A percentile compares a stretch with the other conserved stretches of the same genome.
phyloP scores from a whole-genome alignment of 2,329 filamentous ascomycete species.

The Apiospora koreana region DNA sequence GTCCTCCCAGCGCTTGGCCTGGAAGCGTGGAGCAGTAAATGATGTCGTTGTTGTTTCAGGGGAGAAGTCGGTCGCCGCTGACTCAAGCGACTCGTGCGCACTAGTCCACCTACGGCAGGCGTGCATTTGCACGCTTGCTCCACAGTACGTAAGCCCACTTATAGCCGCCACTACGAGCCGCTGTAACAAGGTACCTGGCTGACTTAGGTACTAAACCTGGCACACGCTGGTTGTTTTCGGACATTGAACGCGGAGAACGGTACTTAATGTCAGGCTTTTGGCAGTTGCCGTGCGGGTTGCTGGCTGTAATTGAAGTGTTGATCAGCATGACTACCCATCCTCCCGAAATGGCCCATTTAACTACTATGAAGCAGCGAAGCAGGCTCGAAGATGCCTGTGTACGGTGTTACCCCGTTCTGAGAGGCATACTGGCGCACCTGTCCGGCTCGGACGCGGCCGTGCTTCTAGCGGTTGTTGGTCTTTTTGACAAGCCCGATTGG shows the following conservation, averaged over 20 bases:
- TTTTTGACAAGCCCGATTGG: neutral
- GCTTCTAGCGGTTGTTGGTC: neutral
- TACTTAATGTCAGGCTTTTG: neutral
- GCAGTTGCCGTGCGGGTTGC: neutral
- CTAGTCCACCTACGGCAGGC: slow-evolving; percentile 10
- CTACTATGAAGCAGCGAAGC: neutral
- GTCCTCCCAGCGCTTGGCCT: neutral
- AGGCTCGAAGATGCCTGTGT: neutral
- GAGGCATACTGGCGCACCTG: neutral
- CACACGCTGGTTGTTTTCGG: neutral
- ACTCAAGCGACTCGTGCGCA: neutral
- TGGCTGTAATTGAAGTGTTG: neutral
- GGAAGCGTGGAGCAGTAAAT: neutral
- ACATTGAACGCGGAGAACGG: neutral
- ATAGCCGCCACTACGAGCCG: neutral
- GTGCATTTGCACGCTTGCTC: slow-evolving; percentile 8
- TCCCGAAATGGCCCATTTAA: neutral
- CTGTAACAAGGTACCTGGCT: neutral
- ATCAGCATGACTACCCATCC: neutral
- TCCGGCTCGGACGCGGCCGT: neutral
- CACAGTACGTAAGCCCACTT: neutral
- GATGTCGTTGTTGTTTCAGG: neutral
- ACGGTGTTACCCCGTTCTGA: neutral
- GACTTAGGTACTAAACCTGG: neutral
- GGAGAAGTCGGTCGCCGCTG: neutral